Percentiles rank a stretch among this genome's conserved stretches.
phyloP scores from a whole-genome alignment of 1,139 yeast genomes.

The Kodamaea alishanica region DNA sequence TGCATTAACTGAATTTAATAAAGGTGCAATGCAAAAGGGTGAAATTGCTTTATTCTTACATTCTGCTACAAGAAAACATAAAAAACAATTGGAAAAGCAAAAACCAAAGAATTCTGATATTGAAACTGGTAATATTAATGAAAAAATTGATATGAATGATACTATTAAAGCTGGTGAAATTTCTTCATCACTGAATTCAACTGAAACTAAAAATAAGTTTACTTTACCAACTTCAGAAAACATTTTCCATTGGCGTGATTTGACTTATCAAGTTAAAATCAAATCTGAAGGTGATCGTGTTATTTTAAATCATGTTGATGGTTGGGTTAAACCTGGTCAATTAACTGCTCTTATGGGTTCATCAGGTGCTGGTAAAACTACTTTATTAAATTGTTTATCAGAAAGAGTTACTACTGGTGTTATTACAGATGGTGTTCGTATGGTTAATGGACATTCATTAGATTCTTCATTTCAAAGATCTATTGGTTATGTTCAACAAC shows the following conservation, averaged over 20 bases:
- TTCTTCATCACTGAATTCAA: no score
- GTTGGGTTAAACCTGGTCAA: conserved; percentile 47
- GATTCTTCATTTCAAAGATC: conserved; percentile 75
- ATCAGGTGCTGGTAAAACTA: conserved; percentile 86
- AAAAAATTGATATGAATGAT: conserved; percentile 16
- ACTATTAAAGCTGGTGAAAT: conserved; percentile 11
- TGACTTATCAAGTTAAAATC: conserved; percentile 69
- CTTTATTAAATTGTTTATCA: conserved; percentile 67
- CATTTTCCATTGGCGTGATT: conserved; percentile 77
- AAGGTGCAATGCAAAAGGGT: conserved; percentile 79
- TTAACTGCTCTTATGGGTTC: conserved; percentile 59
- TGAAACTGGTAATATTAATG: conserved; percentile 15
- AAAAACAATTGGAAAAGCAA: conserved; percentile 24
- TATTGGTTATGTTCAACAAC: conserved; percentile 83
- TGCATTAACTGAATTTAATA: conserved; percentile 58
- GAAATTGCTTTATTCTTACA: conserved; percentile 68
- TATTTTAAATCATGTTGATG: conserved; percentile 67
- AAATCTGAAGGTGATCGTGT: conserved; percentile 56
- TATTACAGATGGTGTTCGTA: conserved; percentile 64
- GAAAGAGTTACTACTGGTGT: conserved; percentile 78
- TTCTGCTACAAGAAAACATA: conserved; percentile 24
- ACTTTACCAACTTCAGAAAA: conserved; percentile 23
- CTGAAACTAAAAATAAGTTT: no score
- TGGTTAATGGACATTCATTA: conserved; percentile 67
- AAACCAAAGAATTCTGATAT: conserved; percentile 14